Evolutionary conservation across 495 filamentous ascomycete genomes (phyloP), one percentile per base, ranked within the genome.

Genomic region (Aspergillus homomorphus): DNA sequence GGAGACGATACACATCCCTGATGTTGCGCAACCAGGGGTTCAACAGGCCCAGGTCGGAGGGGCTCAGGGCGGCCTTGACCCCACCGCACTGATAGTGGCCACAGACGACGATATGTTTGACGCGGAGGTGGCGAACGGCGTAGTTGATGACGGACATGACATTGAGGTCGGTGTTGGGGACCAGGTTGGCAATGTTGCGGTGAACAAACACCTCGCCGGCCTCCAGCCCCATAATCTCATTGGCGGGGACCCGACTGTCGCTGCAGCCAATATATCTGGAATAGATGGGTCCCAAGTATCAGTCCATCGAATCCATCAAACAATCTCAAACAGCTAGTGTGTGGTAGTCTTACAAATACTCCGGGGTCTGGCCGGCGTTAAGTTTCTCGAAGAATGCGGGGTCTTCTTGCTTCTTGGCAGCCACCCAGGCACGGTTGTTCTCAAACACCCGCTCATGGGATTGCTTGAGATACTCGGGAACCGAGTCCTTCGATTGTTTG

Each of bases 121-220:
- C 90, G 51, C 86, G 83, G 10, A 96, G 78, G 66, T 85, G 75
- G 3, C 62, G 69, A 41, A 94, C 89, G 38, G 89, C 87, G 69
- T 88, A 96, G 66, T 90, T 85, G 77, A 96, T 85, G 21, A 93
- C 91, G 59, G 83, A 80, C 43, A 81, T 78, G 49, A 84, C 80
- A 72, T 80, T 87, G 66, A 93, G 79, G 71, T 96, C 91, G 67
- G 82, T 82, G 26, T 87, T 78, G 42, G 83, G 83, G 52, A 96
- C 76, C 66, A 92, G 80, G 74, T 96, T 96, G 69, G 91, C 91
- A 71, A 96, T 92, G 80, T 95, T 95, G 72, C 91, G 89, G 78
- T 94, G 91, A 43, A 89, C 86, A 68, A 96, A 96, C 57, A 94
- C 86, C 62, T 96, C 89, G 63, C 91, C 91, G 3, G 91, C 90